phyloP scores from a whole-genome alignment of 208 protist species.

The Leishmania tarentolae region DNA sequence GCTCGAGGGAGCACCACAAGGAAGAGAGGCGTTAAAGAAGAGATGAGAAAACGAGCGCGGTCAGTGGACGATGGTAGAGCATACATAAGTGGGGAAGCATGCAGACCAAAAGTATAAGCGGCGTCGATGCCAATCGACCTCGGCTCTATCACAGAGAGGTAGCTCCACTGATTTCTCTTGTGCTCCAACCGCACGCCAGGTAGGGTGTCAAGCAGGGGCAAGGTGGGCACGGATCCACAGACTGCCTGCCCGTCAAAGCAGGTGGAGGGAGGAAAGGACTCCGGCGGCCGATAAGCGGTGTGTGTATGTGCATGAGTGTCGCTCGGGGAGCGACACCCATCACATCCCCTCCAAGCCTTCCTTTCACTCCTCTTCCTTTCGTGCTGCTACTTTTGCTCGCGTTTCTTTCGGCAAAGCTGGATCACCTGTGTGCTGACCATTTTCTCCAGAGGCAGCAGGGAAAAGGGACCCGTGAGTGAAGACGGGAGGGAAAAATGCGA shows the following conservation, averaged over 20 bases:
- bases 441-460: neutral
- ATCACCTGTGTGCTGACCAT: neutral
- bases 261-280: neutral
- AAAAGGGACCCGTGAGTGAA: neutral
- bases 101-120: too few relatives aligned
- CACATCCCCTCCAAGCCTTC: neutral
- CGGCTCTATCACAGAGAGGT: too few relatives aligned
- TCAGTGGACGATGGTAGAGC: too few relatives aligned
- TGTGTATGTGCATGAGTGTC: neutral
- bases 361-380: neutral
- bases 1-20: neutral
- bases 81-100: too few relatives aligned
- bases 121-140: too few relatives aligned
- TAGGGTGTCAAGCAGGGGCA: neutral
- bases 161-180: neutral
- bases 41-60: neutral
- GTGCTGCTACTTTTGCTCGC: neutral
- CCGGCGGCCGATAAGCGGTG: neutral
- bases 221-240: neutral
- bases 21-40: neutral
- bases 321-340: neutral
- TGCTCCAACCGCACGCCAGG: neutral
- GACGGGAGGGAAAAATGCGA: neutral
- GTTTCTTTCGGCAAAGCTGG: neutral
- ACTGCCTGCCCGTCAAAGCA: neutral